These are phyloP conservation scores for Quercus gilva DNA, from an alignment of 306 rosid species.

Conservation along the genomic window DNA sequence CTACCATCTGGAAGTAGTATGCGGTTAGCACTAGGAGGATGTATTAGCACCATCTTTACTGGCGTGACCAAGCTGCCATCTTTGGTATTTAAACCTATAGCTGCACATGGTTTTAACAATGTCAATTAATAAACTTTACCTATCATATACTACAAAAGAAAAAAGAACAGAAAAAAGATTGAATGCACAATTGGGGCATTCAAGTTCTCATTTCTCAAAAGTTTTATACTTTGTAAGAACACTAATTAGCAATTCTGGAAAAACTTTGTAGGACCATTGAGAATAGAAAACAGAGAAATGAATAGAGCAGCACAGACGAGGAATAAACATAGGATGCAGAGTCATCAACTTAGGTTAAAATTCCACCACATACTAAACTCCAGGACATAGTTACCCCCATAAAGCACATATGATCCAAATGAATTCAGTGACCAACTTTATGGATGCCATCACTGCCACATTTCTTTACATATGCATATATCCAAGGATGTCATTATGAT, in stretches of 20 bases:
- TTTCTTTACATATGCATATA: not conserved
- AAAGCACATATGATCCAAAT: not conserved
- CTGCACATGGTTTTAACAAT: constrained; percentile 44
- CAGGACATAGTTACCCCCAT: not conserved
- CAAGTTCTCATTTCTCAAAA: too few species aligned
- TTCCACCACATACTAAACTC: not conserved
- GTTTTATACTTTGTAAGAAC: too few species aligned
- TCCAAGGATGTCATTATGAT: not conserved
- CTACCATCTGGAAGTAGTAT: constrained; percentile 91
- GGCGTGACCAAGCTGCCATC: constrained; percentile 35
- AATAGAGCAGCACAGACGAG: not conserved
- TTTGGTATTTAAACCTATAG: constrained; percentile 47
- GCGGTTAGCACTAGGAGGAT: constrained; percentile 80
- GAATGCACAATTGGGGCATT: not conserved
- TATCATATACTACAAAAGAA: not conserved
- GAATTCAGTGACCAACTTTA: not conserved
- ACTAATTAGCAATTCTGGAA: too few species aligned
- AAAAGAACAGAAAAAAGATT: not conserved
- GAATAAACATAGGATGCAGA: not conserved
- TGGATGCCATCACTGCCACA: not conserved
- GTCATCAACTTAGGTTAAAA: not conserved
- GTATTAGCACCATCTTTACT: constrained; percentile 53
- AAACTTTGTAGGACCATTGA: not conserved
- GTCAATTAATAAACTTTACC: constrained; percentile 4
- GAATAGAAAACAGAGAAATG: not conserved